Evolutionary conservation across 208 protist genomes (phyloP), one percentile per base, ranked within the genome.

Genomic region (Leishmania major): DNA sequence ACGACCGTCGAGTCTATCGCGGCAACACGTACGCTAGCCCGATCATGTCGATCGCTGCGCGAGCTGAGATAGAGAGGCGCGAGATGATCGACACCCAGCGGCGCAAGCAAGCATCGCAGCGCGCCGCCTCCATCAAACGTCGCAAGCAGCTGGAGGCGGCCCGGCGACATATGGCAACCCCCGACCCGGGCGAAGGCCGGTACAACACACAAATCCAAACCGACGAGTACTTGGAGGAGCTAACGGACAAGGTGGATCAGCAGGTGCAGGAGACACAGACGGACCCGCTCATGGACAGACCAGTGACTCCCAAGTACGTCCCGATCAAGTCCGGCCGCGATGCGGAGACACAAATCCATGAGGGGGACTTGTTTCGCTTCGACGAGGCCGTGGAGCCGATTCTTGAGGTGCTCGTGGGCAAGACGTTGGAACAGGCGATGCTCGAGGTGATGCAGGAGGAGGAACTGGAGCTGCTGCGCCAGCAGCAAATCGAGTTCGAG

Each of bases 401-500:
- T 45, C 89, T 99, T 6, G 96, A 99, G 83, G 98, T 99, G 71
- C 93, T 99, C 82, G 96, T 99, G 11, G 98, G 98, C 74, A 99
- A 99, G 93, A 99, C 97, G 62, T 84, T 99, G 25, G 97, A 99
- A 89, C 98, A 99, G 91, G 93, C 96, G 37, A 96, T 99, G 90
- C 91, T 99, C 70, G 99, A 99, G 91, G 98, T 99, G 53, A 93
- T 99, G 88, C 98, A 99, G 91, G 99, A 99, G 91, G 98, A 99
- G 82, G 99, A 99, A 88, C 89, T 99, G 31, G 91, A 96, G 71
- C 86, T 94, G 59, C 89, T 99, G 64, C 92, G 96, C 25, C 88
- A 94, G 82, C 98, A 99, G 81, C 97, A 99, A 89, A 91, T 98
- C 45, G 95, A 99, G 79, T 99, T 98, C 74, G 97, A 99, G 85